phyloP scores from a whole-genome alignment of 352 stramenopile genomes.

The Globisporangium middletonii region DNA sequence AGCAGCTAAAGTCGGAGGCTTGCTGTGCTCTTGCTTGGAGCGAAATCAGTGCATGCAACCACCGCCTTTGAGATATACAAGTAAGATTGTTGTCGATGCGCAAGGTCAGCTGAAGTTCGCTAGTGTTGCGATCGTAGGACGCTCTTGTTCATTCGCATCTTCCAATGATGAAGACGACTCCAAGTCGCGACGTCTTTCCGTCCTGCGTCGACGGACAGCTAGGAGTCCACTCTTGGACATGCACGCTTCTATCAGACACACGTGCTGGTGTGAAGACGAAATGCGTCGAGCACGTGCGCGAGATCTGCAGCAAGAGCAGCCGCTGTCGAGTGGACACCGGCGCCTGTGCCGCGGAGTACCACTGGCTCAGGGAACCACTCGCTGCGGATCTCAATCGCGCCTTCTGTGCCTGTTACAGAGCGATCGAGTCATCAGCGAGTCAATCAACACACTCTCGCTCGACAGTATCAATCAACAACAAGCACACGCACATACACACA shows the following conservation, averaged over 20 bases:
- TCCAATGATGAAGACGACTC: no score
- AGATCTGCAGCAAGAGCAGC: conserved; percentile 54
- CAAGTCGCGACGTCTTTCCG: no score
- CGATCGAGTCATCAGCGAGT: neutral
- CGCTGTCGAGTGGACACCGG: conserved; percentile 50
- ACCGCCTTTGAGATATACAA: no score
- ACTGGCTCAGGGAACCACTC: conserved; percentile 55
- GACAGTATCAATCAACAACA: neutral
- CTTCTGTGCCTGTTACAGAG: conserved; percentile 37
- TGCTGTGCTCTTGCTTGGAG: no score
- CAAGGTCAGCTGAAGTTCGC: no score
- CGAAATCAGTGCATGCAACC: no score
- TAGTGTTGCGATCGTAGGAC: no score
- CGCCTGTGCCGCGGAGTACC: conserved; percentile 52
- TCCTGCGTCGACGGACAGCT: no score
- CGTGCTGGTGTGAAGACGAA: neutral
- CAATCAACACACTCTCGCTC: neutral
- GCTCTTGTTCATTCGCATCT: no score
- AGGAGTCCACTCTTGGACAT: no score
- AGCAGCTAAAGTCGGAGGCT: no score
- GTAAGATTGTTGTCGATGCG: no score
- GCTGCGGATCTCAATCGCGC: conserved; percentile 49
- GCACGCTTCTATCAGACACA: neutral
- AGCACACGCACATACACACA: neutral
- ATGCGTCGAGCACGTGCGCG: conserved; percentile 5